A percentile compares a stretch with the other conserved stretches of the same genome.
phyloP scores from a whole-genome alignment of 2,329 filamentous ascomycete species.

The Lizonia empirigonia region DNA sequence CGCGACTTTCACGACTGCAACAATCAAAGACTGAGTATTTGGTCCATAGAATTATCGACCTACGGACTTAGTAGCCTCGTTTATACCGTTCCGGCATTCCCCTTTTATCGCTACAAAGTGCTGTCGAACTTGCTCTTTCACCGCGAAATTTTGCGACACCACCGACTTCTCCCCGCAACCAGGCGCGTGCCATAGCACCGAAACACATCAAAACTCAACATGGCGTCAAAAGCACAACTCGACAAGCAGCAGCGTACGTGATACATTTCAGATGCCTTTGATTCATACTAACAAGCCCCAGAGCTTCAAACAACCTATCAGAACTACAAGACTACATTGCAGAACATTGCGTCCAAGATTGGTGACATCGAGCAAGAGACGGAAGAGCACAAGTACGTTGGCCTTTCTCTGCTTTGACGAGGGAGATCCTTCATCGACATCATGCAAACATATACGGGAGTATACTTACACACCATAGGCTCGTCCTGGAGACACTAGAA shows the following conservation, averaged over 20 bases:
- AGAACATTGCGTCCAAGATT: conserved; percentile 94
- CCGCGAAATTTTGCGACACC: conserved; percentile 16
- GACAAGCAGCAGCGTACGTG: conserved; percentile 75
- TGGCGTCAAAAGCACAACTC: conserved; percentile 59
- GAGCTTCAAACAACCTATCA: conserved; percentile 81
- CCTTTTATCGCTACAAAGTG: neutral
- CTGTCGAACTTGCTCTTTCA: neutral
- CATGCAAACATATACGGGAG: no score
- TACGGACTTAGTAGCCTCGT: neutral
- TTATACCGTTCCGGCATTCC: no score
- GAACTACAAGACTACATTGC: conserved; percentile 77
- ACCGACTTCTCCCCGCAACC: conserved; percentile 30
- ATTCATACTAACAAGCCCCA: conserved; percentile 45
- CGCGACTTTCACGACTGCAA: conserved; percentile 3
- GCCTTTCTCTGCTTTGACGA: conserved; percentile 1
- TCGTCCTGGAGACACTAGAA: conserved; percentile 89
- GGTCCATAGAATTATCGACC: neutral
- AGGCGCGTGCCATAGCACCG: conserved; percentile 4
- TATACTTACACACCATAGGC: conserved; percentile 60
- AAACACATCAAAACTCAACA: conserved; percentile 38
- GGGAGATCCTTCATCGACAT: no score
- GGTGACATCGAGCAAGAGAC: conserved; percentile 96
- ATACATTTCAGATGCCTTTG: neutral
- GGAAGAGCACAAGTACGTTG: conserved; percentile 92
- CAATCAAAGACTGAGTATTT: neutral